These are phyloP conservation scores for Rhododendron ovatum DNA, from an alignment of 148 eudicot genomes.

Conservation along the genomic window DNA sequence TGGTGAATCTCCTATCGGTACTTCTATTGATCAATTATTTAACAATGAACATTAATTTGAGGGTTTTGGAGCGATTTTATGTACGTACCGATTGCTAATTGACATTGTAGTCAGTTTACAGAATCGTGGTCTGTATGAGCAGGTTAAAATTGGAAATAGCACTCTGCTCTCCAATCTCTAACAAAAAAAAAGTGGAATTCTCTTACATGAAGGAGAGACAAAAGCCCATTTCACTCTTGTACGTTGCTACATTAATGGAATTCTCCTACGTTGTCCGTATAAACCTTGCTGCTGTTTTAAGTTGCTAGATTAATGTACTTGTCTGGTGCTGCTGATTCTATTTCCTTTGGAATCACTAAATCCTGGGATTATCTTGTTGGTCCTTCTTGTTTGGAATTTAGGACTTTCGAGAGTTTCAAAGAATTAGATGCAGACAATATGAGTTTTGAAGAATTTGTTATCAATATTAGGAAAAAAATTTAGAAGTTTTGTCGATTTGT, in stretches of 20 bases:
- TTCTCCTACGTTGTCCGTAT: neutral
- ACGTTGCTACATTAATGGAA: too few species aligned
- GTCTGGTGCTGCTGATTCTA: neutral
- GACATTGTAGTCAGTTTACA: neutral
- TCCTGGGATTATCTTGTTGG: neutral
- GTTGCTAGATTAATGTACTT: neutral
- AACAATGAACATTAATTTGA: neutral
- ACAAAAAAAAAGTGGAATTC: neutral
- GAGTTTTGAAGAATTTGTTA: too few species aligned
- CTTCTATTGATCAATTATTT: neutral
- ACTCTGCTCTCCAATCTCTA: neutral
- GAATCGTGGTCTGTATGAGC: neutral
- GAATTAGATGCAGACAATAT: constrained; percentile 53
- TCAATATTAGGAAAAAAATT: too few species aligned
- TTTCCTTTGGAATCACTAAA: neutral
- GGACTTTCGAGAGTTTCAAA: constrained; percentile 54
- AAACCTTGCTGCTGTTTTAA: neutral
- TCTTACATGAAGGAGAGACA: neutral
- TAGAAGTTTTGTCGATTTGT: too few species aligned
- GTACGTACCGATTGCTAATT: neutral
- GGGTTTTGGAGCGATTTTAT: neutral
- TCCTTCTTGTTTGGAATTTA: constrained; percentile 13
- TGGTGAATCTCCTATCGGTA: neutral
- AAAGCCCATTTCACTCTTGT: neutral
- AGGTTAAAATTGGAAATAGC: neutral